Conservation (phyloP, 2,329 filamentous ascomycete species). For the Colletotrichum sp. region DNA sequence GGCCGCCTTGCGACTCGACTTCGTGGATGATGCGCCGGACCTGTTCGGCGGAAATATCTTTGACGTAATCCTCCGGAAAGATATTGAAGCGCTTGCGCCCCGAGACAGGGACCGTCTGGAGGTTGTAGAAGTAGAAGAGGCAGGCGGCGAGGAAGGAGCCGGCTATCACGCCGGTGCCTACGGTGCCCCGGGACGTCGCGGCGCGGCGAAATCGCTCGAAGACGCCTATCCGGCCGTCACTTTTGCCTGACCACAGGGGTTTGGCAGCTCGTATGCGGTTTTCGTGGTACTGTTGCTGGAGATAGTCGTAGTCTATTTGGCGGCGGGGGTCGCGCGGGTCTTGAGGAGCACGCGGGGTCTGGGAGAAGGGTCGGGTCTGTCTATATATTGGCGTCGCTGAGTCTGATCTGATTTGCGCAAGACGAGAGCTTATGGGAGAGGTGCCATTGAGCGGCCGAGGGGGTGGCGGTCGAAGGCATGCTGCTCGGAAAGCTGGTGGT, state of each 20-base stretch:
- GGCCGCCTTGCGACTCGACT: constrained; percentile 53
- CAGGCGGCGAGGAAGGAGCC: constrained; percentile 48
- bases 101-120: constrained; percentile 76
- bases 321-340: background rate
- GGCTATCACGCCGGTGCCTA: constrained; percentile 39
- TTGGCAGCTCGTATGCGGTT: constrained; percentile 31
- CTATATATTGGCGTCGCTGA: background rate
- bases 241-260: constrained; percentile 35
- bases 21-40: constrained; percentile 63
- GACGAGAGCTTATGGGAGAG: background rate
- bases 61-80: constrained; percentile 60
- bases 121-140: constrained; percentile 69
- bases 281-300: constrained; percentile 2
- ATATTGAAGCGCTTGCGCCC: constrained; percentile 78
- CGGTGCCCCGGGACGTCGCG: constrained; percentile 34
- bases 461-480: background rate
- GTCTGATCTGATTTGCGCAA: background rate
- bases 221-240: constrained; percentile 25
- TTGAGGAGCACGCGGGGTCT: constrained; percentile 6
- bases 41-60: constrained; percentile 54
- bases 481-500: constrained; percentile 6
- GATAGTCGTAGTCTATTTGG: background rate
- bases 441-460: background rate
- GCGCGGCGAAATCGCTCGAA: constrained; percentile 21
- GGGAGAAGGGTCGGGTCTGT: constrained; percentile 26